phyloP scores from a whole-genome alignment of 2,329 filamentous ascomycete genomes.

The Neospermospora avenae region DNA sequence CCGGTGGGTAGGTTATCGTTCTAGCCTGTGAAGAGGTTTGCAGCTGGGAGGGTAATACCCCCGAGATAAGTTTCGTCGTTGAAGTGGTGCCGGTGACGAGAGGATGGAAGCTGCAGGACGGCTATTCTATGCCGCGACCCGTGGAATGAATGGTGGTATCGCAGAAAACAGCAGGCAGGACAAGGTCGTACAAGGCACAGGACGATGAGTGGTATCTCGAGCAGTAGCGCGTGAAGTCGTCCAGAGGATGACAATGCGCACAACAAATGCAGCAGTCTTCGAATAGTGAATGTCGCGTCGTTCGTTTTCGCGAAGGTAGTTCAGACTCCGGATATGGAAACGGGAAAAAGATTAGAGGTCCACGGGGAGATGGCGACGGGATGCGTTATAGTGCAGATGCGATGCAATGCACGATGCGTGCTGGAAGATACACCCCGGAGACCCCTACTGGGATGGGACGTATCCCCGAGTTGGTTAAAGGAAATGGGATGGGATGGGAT shows the following conservation, averaged over 20 bases:
- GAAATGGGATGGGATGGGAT: no score
- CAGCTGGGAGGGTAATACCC: neutral
- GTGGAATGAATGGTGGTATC: neutral
- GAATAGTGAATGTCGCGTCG: conserved; percentile 6
- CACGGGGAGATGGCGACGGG: neutral
- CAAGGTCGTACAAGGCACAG: conserved; percentile 4
- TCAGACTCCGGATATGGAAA: neutral
- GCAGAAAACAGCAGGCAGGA: conserved; percentile 8
- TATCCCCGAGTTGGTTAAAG: neutral
- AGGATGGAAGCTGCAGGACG: conserved; percentile 7
- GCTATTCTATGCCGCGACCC: conserved; percentile 6
- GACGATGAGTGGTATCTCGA: neutral
- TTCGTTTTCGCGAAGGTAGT: neutral
- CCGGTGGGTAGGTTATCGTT: neutral
- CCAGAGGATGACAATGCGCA: neutral
- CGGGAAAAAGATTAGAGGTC: conserved; percentile 4
- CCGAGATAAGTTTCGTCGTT: neutral
- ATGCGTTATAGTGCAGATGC: neutral
- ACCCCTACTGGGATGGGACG: neutral
- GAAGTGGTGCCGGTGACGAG: neutral
- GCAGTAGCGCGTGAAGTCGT: neutral
- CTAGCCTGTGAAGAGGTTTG: neutral
- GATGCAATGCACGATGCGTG: neutral
- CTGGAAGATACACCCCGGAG: conserved; percentile 6
- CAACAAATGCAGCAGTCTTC: neutral